Percentiles rank a stretch among this genome's conserved stretches.
Conservation (phyloP, 805 yeast species). For the Ogataea parapolymorpha region DNA sequence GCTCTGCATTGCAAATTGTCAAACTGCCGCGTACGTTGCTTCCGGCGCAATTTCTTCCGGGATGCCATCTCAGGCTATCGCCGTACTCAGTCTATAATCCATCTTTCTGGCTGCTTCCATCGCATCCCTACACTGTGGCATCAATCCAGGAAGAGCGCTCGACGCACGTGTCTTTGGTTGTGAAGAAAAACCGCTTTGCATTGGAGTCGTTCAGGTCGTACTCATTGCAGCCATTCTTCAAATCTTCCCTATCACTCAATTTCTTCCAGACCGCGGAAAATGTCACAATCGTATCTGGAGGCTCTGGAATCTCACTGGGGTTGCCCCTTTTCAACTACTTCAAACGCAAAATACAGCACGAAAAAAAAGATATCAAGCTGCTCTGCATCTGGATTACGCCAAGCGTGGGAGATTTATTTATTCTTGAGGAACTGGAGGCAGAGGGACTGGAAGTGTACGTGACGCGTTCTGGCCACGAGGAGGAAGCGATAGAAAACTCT, state of each 20-base stretch:
- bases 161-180: conserved; percentile 39
- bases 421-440: conserved; percentile 39
- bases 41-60: conserved; percentile 40
- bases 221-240: conserved; percentile 39
- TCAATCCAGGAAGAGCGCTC: conserved; percentile 34
- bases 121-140: conserved; percentile 68
- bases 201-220: conserved; percentile 33
- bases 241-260: conserved; percentile 41
- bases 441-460: conserved; percentile 38
- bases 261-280: conserved; percentile 49
- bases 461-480: conserved; percentile 23
- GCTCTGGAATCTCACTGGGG: conserved; percentile 69
- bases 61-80: conserved; percentile 52
- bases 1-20: conserved; percentile 23
- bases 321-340: conserved; percentile 48
- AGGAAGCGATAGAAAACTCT: conserved; percentile 1
- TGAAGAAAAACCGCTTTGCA: conserved; percentile 40
- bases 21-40: conserved; percentile 22
- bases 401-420: conserved; percentile 43
- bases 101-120: conserved; percentile 48
- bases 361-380: conserved; percentile 30
- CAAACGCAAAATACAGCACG: conserved; percentile 21
- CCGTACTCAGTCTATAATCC: conserved; percentile 37
- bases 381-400: conserved; percentile 55
- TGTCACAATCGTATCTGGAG: conserved; percentile 61